Base-by-base conservation (phyloP, 306 rosid genomes). In the Malus asiatica region DNA sequence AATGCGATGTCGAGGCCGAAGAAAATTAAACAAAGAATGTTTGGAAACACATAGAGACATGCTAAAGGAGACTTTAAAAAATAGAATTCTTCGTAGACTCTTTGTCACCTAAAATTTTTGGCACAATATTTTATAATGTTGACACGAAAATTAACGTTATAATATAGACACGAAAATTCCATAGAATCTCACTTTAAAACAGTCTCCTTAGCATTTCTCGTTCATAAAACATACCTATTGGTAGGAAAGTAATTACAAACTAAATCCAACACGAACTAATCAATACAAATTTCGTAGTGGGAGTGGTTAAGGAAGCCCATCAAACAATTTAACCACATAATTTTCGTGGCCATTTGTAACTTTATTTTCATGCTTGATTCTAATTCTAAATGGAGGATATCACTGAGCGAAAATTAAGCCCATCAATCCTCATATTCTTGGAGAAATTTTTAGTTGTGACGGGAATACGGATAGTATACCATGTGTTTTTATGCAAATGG, bases 401-500 rank as follows among this genome's bases (percentile, higher is more conserved):
- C 88, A 84, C 57, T 40, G 59, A 77, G 83, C 48, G 8, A 84
- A 77, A 48, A 16, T 64, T 16, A 46, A 66, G 51, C 78, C 83
- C 85, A 81, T 81, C 85, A 51, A 78, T 84, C 81, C 83, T 20
- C 81, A 42, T 11, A 74, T 33, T 62, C 29, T 66, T 10, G 13
- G 25, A 30, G 33, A 30, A 30, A 30, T 30, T 30, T 30, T 30
- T 30, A 30, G 4, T 30, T 30, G 4, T 30, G 4, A 30, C 33
- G 1, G 5, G 0, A 30, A 30, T 4, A 30, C 33, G 33, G 4
- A 30, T 30, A 4, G 5, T 30, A 30, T 1, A 30, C 0, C 33
- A 30, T 4, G 33, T 30, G 33, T 30, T 30, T 4, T 30, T 30
- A 30, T 30, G 0, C 4, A 30, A 30, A 0, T 30, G 33, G 33